Conservation (phyloP, 768 basidiomycete species). For the Lactarius hengduanensis region DNA sequence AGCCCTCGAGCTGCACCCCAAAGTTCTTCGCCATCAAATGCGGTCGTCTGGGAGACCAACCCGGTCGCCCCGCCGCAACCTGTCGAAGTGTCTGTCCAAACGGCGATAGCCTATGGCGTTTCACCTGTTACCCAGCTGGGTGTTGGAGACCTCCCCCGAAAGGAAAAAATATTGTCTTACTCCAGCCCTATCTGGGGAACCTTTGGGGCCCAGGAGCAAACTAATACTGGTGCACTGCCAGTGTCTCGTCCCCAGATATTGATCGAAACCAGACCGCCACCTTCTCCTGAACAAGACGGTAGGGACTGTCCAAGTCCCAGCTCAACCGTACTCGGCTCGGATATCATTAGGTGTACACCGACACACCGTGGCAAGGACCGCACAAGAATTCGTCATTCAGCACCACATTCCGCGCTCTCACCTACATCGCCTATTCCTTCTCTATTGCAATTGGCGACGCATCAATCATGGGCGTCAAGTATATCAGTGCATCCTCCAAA, state of each 20-base stretch:
- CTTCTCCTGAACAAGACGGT: neutral
- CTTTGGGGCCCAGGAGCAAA: neutral
- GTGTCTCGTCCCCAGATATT: neutral
- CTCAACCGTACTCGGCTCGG: conserved; percentile 34
- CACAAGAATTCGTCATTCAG: conserved; percentile 15
- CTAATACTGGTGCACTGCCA: neutral
- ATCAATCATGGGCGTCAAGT: conserved; percentile 17
- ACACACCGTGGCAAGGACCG: conserved; percentile 12
- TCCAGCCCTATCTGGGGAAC: conserved; percentile 23
- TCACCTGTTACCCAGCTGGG: neutral
- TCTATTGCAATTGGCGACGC: neutral
- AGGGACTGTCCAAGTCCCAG: conserved; percentile 9
- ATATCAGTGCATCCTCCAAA: neutral
- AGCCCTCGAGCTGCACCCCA: neutral
- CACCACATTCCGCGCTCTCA: neutral
- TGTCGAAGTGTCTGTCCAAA: neutral
- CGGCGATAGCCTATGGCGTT: neutral
- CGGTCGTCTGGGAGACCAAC: neutral
- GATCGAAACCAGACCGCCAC: neutral
- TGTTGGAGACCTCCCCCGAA: neutral
- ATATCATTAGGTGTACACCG: conserved; percentile 32
- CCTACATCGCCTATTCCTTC: conserved; percentile 4
- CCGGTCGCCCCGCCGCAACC: neutral
- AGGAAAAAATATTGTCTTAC: conserved; percentile 19
- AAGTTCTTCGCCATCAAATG: neutral